phyloP scores from a whole-genome alignment of 371 early-diverging fungal species.

The Haplosporangium sp. region DNA sequence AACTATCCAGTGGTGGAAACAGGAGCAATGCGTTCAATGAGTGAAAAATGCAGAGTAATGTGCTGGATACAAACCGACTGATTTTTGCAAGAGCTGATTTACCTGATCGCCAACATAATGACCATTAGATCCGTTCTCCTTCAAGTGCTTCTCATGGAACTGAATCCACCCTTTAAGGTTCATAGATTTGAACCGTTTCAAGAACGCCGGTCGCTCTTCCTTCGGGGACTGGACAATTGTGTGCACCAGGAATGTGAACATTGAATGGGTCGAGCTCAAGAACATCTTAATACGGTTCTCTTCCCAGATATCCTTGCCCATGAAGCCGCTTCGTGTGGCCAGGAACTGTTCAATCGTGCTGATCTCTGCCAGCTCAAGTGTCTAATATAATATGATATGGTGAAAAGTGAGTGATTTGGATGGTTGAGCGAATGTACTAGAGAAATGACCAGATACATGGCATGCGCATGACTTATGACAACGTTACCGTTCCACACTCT shows the following conservation, averaged over 20 bases:
- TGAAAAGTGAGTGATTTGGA: background rate
- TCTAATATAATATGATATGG: background rate
- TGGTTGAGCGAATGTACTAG: background rate
- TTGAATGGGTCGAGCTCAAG: constrained; percentile 41
- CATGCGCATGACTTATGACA: no score
- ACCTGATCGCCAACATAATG: constrained; percentile 41
- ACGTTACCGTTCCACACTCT: constrained; percentile 36
- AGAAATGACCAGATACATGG: background rate
- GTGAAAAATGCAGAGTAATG: background rate
- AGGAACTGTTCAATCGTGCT: constrained; percentile 62
- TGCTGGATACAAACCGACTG: background rate
- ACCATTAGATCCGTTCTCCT: constrained; percentile 31
- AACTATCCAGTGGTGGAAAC: constrained; percentile 2
- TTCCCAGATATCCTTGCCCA: constrained; percentile 55
- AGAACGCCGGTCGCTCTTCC: constrained; percentile 26
- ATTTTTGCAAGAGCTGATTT: background rate
- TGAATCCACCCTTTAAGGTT: constrained; percentile 27
- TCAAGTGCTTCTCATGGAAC: constrained; percentile 21
- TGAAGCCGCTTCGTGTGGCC: constrained; percentile 49
- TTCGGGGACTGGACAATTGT: constrained; percentile 13
- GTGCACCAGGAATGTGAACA: constrained; percentile 20
- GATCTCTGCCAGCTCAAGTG: constrained; percentile 58
- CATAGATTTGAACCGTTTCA: constrained; percentile 20
- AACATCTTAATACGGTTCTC: constrained; percentile 55
- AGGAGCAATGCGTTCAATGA: no score